phyloP scores from a whole-genome alignment of 1,284 basidiomycete species.

The Mycosarcoma mackinlayi region DNA sequence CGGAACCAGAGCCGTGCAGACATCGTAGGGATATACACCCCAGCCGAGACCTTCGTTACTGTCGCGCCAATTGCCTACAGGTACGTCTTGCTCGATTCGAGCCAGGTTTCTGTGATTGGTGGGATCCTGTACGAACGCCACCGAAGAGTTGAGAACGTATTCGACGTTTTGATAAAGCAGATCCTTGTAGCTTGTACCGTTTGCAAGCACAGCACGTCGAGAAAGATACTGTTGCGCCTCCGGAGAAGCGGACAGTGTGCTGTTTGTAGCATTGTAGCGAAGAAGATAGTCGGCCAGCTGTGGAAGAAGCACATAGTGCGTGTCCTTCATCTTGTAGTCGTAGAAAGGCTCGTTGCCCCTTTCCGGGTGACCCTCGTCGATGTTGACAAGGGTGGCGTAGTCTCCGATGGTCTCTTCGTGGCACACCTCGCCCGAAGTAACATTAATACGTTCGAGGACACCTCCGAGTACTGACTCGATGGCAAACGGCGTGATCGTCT shows the following conservation, averaged over 20 bases:
- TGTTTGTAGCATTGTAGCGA: conserved; percentile 46
- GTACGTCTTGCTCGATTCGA: conserved; percentile 68
- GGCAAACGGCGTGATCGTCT: conserved; percentile 69
- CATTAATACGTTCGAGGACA: conserved; percentile 70
- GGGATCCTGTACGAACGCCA: conserved; percentile 68
- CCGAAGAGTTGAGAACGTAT: conserved; percentile 65
- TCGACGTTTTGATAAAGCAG: conserved; percentile 68
- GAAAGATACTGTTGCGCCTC: conserved; percentile 53
- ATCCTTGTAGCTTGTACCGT: conserved; percentile 68
- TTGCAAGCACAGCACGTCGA: conserved; percentile 68
- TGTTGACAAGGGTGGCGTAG: conserved; percentile 67
- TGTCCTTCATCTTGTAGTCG: conserved; percentile 71
- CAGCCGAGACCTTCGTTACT: conserved; percentile 72
- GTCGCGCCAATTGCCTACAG: conserved; percentile 73
- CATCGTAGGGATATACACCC: conserved; percentile 72
- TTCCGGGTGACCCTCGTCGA: conserved; percentile 69
- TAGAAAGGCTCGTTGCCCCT: conserved; percentile 70
- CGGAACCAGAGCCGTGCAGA: conserved; percentile 72
- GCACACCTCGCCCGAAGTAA: conserved; percentile 69
- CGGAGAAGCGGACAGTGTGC: conserved; percentile 53
- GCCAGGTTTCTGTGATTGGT: conserved; percentile 62
- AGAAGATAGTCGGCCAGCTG: conserved; percentile 70
- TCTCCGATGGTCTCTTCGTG: conserved; percentile 71
- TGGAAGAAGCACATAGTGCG: conserved; percentile 71
- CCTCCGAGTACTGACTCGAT: conserved; percentile 71